Conservation (phyloP, 2,329 filamentous ascomycete genomes). For the Diplodia seriata region DNA sequence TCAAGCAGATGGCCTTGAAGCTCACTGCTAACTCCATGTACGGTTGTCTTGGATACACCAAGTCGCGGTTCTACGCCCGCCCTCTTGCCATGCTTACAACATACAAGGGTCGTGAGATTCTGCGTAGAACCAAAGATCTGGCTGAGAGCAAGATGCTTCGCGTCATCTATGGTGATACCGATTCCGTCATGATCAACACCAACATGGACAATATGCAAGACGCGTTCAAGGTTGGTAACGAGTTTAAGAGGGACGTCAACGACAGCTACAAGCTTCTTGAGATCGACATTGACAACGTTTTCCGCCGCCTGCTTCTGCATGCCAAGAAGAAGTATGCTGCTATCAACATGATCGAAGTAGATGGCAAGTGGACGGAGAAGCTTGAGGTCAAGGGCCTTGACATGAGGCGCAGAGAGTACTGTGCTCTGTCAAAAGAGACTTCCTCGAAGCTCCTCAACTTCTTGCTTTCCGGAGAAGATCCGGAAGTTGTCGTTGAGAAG, state of each 20-base stretch:
- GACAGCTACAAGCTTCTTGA: slow-evolving; percentile 90
- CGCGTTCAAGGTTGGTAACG: slow-evolving; percentile 86
- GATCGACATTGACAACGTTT: slow-evolving; percentile 98
- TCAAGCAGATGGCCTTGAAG: slow-evolving; percentile 95
- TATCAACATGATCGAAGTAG: slow-evolving; percentile 87
- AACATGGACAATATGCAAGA: slow-evolving; percentile 93
- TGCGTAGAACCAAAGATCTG: slow-evolving; percentile 92
- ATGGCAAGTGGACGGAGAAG: slow-evolving; percentile 90
- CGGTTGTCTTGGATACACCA: slow-evolving; percentile 94
- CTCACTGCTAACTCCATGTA: slow-evolving; percentile 99
- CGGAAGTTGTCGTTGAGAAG: slow-evolving; percentile 83
- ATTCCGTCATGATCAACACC: slow-evolving; percentile 99
- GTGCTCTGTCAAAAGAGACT: slow-evolving; percentile 91
- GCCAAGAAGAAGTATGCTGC: slow-evolving; percentile 99
- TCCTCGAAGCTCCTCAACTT: slow-evolving; percentile 89
- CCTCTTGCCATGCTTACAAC: slow-evolving; percentile 95
- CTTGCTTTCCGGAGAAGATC: slow-evolving; percentile 91
- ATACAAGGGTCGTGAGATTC: slow-evolving; percentile 96
- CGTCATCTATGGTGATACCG: slow-evolving; percentile 98
- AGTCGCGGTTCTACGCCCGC: slow-evolving; percentile 95
- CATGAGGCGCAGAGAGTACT: slow-evolving; percentile 98
- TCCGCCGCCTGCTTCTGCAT: slow-evolving; percentile 89
- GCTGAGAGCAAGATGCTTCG: slow-evolving; percentile 89
- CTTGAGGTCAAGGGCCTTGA: slow-evolving; percentile 98
- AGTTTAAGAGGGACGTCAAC: slow-evolving; percentile 96